Conservation (phyloP, 2,329 filamentous ascomycete species). For the Cladosporium austrohemisphaericum region DNA sequence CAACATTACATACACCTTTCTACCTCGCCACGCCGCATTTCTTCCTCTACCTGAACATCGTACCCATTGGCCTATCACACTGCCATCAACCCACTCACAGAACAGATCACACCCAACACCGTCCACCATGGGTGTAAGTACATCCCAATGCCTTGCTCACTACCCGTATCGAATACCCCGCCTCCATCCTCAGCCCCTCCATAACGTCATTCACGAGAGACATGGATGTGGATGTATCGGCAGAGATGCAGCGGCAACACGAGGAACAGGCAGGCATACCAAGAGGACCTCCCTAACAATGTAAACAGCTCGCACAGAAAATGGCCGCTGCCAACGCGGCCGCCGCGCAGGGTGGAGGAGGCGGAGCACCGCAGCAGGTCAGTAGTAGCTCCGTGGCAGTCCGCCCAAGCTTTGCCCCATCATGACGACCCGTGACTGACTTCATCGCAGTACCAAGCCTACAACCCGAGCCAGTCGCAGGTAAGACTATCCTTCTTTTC, state of each 20-base stretch:
- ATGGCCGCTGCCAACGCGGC: conserved; percentile 41
- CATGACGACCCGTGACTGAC: conserved; percentile 8
- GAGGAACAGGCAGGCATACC: neutral
- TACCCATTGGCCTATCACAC: too few relatives aligned
- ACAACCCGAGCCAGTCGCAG: conserved; percentile 23
- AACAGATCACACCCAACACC: too few relatives aligned
- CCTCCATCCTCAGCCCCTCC: conserved; percentile 11
- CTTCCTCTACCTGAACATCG: too few relatives aligned
- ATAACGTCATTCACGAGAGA: conserved; percentile 5
- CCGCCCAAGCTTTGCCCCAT: conserved; percentile 38
- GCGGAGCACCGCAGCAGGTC: conserved; percentile 46
- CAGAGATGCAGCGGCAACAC: neutral
- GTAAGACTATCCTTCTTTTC: conserved; percentile 21
- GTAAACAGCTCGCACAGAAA: conserved; percentile 43
- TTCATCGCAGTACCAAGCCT: conserved; percentile 52
- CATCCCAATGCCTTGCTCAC: neutral
- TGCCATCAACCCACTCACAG: too few relatives aligned
- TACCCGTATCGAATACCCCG: neutral
- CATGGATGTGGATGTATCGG: neutral
- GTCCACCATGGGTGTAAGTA: conserved; percentile 11
- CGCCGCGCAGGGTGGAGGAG: conserved; percentile 24
- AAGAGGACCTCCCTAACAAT: neutral
- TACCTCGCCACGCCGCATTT: too few relatives aligned
- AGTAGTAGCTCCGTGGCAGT: conserved; percentile 37
- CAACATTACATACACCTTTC: too few relatives aligned